A percentile compares a stretch with the other conserved stretches of the same genome.
Conservation (phyloP, 495 filamentous ascomycete genomes). For the Tuber microsphaerosporum region DNA sequence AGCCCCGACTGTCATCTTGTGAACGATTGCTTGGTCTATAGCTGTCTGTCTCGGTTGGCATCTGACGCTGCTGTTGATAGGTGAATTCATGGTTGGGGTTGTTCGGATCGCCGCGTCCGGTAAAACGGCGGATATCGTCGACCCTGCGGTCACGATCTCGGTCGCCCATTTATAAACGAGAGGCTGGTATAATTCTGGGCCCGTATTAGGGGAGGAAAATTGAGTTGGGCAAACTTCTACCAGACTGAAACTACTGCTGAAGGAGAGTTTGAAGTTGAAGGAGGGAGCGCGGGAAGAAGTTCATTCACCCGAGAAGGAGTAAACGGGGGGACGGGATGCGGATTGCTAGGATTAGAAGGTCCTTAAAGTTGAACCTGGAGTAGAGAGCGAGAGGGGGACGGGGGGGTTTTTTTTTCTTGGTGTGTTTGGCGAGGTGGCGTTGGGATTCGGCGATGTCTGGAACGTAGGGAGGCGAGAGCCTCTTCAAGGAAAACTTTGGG, state of each 20-base stretch:
- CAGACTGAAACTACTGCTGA: background rate
- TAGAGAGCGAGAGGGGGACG: background rate
- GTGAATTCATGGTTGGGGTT: conserved; percentile 31
- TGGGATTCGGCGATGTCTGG: background rate
- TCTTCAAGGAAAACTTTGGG: background rate
- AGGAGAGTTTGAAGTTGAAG: background rate
- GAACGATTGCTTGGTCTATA: conserved; percentile 17
- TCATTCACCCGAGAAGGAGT: background rate
- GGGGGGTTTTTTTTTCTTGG: background rate
- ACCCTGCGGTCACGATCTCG: conserved; percentile 19
- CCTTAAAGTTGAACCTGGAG: background rate
- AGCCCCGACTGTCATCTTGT: conserved; percentile 16
- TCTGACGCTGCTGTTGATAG: conserved; percentile 23
- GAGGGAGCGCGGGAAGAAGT: background rate
- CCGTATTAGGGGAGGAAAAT: background rate
- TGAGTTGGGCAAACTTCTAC: background rate
- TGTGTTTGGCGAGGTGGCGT: background rate
- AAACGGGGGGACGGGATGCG: background rate
- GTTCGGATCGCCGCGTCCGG: conserved; percentile 33
- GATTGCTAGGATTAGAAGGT: background rate
- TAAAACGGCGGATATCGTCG: conserved; percentile 30
- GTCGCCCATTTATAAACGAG: conserved; percentile 7
- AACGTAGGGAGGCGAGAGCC: background rate
- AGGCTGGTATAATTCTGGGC: background rate
- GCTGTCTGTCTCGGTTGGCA: conserved; percentile 14